Conservation (phyloP, 1,284 basidiomycete species). For the Ganoderma lucidum region DNA sequence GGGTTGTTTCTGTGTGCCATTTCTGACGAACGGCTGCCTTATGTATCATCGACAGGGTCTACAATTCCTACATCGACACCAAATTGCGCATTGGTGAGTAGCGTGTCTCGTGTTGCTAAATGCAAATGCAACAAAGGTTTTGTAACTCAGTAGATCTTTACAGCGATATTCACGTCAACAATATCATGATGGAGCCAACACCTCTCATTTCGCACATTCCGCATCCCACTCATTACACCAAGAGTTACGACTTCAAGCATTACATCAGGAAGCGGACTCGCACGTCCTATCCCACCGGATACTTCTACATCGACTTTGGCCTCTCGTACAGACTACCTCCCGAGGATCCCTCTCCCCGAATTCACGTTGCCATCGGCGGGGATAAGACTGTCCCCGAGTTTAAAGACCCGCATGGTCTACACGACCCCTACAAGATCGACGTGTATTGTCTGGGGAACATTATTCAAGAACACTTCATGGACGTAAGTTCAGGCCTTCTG, state of each 20-base stretch:
- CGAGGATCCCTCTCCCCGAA: not conserved
- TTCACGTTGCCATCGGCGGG: not conserved
- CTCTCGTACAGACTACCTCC: constrained; percentile 42
- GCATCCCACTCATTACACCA: not conserved
- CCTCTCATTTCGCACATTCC: not conserved
- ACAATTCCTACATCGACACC: not conserved
- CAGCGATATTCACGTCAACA: constrained; percentile 47
- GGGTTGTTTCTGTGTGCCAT: not conserved
- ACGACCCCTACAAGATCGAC: constrained; percentile 39
- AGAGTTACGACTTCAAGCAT: constrained; percentile 1
- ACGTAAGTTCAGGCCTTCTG: constrained; percentile 23
- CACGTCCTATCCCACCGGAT: constrained; percentile 39
- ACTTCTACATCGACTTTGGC: constrained; percentile 46
- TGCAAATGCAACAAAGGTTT: not conserved
- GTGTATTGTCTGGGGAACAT: constrained; percentile 41
- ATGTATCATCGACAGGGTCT: not conserved
- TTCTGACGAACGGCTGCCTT: not conserved
- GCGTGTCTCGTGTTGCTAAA: not conserved
- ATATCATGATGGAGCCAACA: constrained; percentile 39
- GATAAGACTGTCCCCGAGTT: not conserved
- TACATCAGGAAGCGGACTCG: constrained; percentile 28
- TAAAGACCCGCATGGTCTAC: not conserved
- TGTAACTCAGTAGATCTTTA: no score
- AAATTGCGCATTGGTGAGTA: not conserved
- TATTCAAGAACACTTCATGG: constrained; percentile 39